Evolutionary conservation across 1,284 basidiomycete species (phyloP).

Genomic region (Prillingera fragicola): DNA sequence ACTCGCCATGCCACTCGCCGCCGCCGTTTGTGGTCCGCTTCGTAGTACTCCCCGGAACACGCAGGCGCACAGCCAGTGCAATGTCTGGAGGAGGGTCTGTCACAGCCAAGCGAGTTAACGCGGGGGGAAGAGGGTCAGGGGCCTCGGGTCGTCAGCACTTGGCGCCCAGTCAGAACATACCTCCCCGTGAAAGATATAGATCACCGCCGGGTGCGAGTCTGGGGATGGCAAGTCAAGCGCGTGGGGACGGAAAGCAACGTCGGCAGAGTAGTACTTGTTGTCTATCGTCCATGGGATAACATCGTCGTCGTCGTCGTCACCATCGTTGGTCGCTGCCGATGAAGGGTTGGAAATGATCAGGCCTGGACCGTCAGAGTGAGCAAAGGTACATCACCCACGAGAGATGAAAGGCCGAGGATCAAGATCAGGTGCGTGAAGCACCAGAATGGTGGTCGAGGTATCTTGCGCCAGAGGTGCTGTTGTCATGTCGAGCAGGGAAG

Average conservation of each 20-base stretch:
- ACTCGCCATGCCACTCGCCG: no score
- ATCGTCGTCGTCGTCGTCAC: slow-evolving; percentile 1
- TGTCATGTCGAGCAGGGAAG: no score
- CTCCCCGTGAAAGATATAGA: slow-evolving; percentile 22
- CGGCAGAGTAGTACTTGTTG: slow-evolving; percentile 79
- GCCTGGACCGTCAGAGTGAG: slow-evolving; percentile 9
- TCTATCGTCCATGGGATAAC: slow-evolving; percentile 65
- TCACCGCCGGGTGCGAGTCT: slow-evolving; percentile 13
- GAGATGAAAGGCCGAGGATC: slow-evolving; percentile 24
- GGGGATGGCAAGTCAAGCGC: slow-evolving; percentile 41
- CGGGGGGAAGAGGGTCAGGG: slow-evolving; percentile 24
- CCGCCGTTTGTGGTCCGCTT: no score
- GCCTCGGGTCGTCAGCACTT: slow-evolving; percentile 10
- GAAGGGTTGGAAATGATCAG: slow-evolving; percentile 6
- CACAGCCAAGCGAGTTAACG: slow-evolving; percentile 25
- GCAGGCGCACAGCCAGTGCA: slow-evolving; percentile 30
- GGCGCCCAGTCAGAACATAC: neutral
- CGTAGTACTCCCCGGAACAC: no score
- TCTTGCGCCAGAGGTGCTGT: neutral
- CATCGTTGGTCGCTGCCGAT: no score
- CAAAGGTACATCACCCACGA: slow-evolving; percentile 15
- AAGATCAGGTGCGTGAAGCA: slow-evolving; percentile 19
- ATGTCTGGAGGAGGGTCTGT: slow-evolving; percentile 35
- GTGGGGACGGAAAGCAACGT: slow-evolving; percentile 60
- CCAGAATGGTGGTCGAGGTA: slow-evolving; percentile 22